Base-by-base conservation (phyloP, 495 filamentous ascomycete species). In the Daldinia childiae region DNA sequence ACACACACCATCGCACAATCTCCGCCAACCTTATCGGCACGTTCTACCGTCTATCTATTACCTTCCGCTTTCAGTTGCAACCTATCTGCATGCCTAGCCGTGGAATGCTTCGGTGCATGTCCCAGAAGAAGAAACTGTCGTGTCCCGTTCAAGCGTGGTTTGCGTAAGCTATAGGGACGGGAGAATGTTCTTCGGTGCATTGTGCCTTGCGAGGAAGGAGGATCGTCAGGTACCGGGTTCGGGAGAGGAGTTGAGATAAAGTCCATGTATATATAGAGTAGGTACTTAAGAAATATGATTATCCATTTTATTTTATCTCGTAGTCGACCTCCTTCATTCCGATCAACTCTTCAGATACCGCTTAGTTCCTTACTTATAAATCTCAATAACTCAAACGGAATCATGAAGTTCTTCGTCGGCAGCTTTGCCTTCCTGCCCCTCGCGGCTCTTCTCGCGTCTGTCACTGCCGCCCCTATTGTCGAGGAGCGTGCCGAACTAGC, bases 1-100 rank as follows among this genome's bases (percentile, higher is more conserved):
- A 52, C 56, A 65, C 56, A 65, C 19, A 52, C 34, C 36, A 59
- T 62, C 64, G 65, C 56, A 39, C 65, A 62, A 62, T 59, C 65
- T 73, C 65, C 66, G 43, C 71, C 66, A 69, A 73, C 66, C 58
- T 69, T 69, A 73, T 73, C 71, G 58, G 65, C 71, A 73, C 71
- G 66, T 73, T 69, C 56, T 60, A 45, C 58, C 36, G 29, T 45
- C n/a, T 57, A 65, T 62, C 65, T 61, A 54, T 36, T 62, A 73
- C 71, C 71, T 73, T 73, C 71, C 71, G 34, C 41, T 66, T 73
- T 58, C 15, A 38, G 71, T 9, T 7, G 38, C 24, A 5, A 61
- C 39, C 29, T 62, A 69, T 50, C 48, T 45, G 41, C 45, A 58
- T 15, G 54, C 39, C 34, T 6, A 30, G 36, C 34, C n/a, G 43